Conservation (phyloP, 163 green algal genomes). For the Trebouxiophyceae sp. region DNA sequence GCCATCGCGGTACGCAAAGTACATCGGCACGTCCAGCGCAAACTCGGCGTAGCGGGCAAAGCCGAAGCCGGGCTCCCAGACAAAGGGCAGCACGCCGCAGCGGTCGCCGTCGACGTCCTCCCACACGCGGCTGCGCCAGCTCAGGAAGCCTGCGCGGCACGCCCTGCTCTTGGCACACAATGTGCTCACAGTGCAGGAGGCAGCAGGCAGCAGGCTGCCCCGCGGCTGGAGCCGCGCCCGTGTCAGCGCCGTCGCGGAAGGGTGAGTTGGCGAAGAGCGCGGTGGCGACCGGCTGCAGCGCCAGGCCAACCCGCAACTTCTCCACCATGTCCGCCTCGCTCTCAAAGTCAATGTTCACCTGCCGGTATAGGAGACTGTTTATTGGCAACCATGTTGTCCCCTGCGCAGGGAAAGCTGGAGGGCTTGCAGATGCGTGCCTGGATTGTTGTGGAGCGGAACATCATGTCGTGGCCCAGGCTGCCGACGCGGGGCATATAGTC, state of each 20-base stretch:
- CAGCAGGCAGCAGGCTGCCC: neutral
- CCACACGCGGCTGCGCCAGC: constrained; percentile 83
- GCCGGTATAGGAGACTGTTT: too few relatives aligned
- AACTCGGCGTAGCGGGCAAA: constrained; percentile 96
- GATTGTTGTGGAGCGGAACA: constrained; percentile 97
- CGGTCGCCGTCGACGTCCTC: constrained; percentile 83
- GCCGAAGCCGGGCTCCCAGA: constrained; percentile 86
- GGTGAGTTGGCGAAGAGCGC: constrained; percentile 96
- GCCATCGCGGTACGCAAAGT: constrained; percentile 87
- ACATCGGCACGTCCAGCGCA: constrained; percentile 97
- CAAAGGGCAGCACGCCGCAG: constrained; percentile 86
- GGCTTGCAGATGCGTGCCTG: constrained; percentile 57
- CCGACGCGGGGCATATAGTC: constrained; percentile 96
- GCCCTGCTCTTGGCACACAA: neutral
- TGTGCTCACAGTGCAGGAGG: neutral
- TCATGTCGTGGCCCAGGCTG: constrained; percentile 93
- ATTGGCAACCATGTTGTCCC: too few relatives aligned
- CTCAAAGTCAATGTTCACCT: constrained; percentile 98
- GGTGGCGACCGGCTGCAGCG: constrained; percentile 88
- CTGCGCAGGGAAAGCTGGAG: too few relatives aligned
- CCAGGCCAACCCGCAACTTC: constrained; percentile 92
- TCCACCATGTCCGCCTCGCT: constrained; percentile 93
- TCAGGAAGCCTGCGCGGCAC: constrained; percentile 41
- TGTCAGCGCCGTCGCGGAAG: constrained; percentile 87
- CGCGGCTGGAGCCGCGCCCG: constrained; percentile 34